Base-by-base conservation (phyloP, 495 filamentous ascomycete genomes). In the Penicillium desertorum region DNA sequence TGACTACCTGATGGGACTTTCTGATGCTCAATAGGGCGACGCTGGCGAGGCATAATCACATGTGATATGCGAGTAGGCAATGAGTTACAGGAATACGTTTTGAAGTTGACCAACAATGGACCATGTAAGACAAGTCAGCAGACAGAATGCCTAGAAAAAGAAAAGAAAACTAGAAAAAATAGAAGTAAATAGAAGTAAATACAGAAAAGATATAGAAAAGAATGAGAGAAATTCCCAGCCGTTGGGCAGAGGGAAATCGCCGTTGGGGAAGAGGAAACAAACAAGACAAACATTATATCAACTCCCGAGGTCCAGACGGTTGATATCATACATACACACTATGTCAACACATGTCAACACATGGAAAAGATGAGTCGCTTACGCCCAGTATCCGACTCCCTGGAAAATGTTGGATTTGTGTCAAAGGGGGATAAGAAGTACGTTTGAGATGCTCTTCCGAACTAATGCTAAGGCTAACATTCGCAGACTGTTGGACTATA, bases 361-460 rank as follows among this genome's bases (percentile, higher is more conserved):
- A 53, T 51, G 22, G 56, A 47, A 51, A 59, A 62, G 17, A 68
- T 85, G 77, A 86, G 83, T 60, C 85, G 92, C 51, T 73, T 96
- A 51, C 91, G 87, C 69, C 83, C 88, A 5, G 80, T 84, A 46
- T 78, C 83, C 22, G 92, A 96, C 68, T 82, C 88, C 14, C 76
- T 96, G 30, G 88, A 91, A 56, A 76, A 76, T 39, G 87, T 91
- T 56, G 92, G 92, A 3, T 79, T 95, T 59, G 89, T 89, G 17
- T 96, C 91, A 0, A 96, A 96, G 65, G 92, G 92, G 11, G 92
- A 97, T 67, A 88, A 71, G 45, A 85, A 85, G 85, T 86, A 71
- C 51, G 78, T 55, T 49, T 10, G n/a, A 37, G 1, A 36, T 51
- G 4, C 22, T 51, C 17, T 2, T n/a, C 30, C 23, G 27, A 11